Conservation (phyloP, 192 early-diverging fungal genomes). For the Pilaira anomala region DNA sequence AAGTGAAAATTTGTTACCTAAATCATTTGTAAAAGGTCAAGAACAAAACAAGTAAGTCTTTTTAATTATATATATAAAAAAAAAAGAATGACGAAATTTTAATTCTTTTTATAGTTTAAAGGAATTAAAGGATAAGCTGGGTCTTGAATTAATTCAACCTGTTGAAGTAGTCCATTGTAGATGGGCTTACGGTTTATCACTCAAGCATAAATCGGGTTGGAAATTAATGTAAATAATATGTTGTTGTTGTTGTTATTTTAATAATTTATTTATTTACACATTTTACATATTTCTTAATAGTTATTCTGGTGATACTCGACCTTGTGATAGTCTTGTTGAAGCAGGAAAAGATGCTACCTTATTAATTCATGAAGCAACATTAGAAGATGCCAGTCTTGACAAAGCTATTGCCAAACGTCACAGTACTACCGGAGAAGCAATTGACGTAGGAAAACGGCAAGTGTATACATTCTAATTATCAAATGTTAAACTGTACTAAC, state of each 20-base stretch:
- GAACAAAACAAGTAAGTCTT: slow-evolving; percentile 6
- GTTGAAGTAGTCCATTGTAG: slow-evolving; percentile 82
- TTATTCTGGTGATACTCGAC: slow-evolving; percentile 94
- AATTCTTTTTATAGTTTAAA: slow-evolving; percentile 1
- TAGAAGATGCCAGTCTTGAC: slow-evolving; percentile 65
- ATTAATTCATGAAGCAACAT: slow-evolving; percentile 91
- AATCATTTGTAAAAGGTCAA: neutral
- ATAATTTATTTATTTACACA: slow-evolving; percentile 7
- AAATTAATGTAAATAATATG: slow-evolving; percentile 69
- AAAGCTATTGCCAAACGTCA: slow-evolving; percentile 83
- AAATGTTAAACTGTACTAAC: neutral
- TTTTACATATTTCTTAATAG: slow-evolving; percentile 36
- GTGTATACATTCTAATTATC: too few relatives aligned
- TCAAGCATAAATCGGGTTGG: slow-evolving; percentile 70
- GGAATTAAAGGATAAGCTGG: slow-evolving; percentile 37
- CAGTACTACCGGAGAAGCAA: slow-evolving; percentile 83
- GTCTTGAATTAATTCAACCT: slow-evolving; percentile 55
- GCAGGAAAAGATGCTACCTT: slow-evolving; percentile 70
- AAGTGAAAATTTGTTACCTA: slow-evolving; percentile 33
- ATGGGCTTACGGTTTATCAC: slow-evolving; percentile 73
- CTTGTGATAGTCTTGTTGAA: slow-evolving; percentile 66
- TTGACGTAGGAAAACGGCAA: slow-evolving; percentile 71
- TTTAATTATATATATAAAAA: neutral
- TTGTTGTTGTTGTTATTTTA: neutral
- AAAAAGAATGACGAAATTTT: neutral